Base-by-base conservation (phyloP, 331 rosid species). In the Spiraea crenata region DNA sequence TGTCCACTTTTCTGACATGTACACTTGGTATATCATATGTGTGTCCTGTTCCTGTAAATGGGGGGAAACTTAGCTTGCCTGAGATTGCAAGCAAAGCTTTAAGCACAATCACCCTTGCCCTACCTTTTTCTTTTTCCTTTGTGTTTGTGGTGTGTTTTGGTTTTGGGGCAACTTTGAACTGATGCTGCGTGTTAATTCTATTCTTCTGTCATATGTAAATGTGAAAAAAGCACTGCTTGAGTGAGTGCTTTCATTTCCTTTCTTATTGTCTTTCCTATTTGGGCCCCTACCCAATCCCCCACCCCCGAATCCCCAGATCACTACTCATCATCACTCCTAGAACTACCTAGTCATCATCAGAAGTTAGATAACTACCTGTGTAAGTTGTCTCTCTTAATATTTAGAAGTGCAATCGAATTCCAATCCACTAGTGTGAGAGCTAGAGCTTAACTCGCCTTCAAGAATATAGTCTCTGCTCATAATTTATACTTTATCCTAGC, bases 71-170 rank as follows among this genome's bases (percentile, higher is more conserved):
- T 25, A 85, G 88, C 88, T 82, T 61, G 89, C 80, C 88, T 91
- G 97, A 85, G 81, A 85, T 91, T 91, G 96, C 97, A 91, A 91
- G 97, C 97, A 86, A 91, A 88, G 64, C 20, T 59, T 59, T 35
- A 59, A 59, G 97, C 96, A 86, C 83, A 72, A 84, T 51, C 74
- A 69, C 80, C 77, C 65, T 75, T 38, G 37, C 25, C 58, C 65
- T 54, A n/a, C 50, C n/a, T 44, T 54, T 49, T 39, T 14, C 63
- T 17, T 47, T 57, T 7, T 14, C 6, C 39, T 17, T 39, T 65
- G 64, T n/a, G 42, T 74, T 54, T 45, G 59, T 51, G 31, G 46
- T 9, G 25, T 25, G 16, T 6, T 60, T 16, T 40, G 31, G 31
- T 48, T 2, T 71, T 55, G 35, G 31, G 31, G 31, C 54, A 69